Conservation (phyloP, 2,329 filamentous ascomycete genomes). For the Alternaria longipes region DNA sequence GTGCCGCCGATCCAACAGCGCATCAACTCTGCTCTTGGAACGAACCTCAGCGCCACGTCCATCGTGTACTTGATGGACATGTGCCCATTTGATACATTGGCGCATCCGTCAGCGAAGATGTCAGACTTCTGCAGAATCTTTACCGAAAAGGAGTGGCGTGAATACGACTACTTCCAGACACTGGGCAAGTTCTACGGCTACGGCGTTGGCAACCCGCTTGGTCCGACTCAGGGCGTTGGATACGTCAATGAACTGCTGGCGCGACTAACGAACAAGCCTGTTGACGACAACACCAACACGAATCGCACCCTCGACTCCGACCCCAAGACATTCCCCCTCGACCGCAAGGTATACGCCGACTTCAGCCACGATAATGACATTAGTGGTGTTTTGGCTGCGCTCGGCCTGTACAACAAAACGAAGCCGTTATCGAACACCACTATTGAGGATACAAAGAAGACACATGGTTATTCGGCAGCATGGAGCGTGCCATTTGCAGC, state of each 20-base stretch:
- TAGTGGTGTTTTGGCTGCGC: slow-evolving; percentile 75
- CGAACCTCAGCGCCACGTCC: slow-evolving; percentile 69
- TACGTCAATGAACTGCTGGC: slow-evolving; percentile 89
- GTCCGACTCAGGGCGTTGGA: slow-evolving; percentile 85
- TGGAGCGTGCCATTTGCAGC: slow-evolving; percentile 86
- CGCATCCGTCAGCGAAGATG: slow-evolving; percentile 59
- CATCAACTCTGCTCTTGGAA: slow-evolving; percentile 75
- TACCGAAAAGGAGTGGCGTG: slow-evolving; percentile 73
- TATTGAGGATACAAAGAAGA: slow-evolving; percentile 61
- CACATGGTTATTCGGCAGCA: slow-evolving; percentile 75
- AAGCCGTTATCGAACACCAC: slow-evolving; percentile 56
- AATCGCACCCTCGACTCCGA: slow-evolving; percentile 79
- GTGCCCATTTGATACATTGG: slow-evolving; percentile 85
- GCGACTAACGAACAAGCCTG: slow-evolving; percentile 73
- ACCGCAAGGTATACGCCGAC: slow-evolving; percentile 76
- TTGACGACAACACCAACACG: slow-evolving; percentile 76
- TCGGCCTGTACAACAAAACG: slow-evolving; percentile 79
- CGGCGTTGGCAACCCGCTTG: slow-evolving; percentile 78
- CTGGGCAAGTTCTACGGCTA: slow-evolving; percentile 88
- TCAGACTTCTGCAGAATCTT: slow-evolving; percentile 83
- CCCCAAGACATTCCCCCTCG: slow-evolving; percentile 76
- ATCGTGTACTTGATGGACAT: slow-evolving; percentile 84
- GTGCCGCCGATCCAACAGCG: slow-evolving; percentile 72
- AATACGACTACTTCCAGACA: slow-evolving; percentile 82
- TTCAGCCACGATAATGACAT: slow-evolving; percentile 94